phyloP scores from a whole-genome alignment of 495 filamentous ascomycete species.

The Schizothecium vesticola region DNA sequence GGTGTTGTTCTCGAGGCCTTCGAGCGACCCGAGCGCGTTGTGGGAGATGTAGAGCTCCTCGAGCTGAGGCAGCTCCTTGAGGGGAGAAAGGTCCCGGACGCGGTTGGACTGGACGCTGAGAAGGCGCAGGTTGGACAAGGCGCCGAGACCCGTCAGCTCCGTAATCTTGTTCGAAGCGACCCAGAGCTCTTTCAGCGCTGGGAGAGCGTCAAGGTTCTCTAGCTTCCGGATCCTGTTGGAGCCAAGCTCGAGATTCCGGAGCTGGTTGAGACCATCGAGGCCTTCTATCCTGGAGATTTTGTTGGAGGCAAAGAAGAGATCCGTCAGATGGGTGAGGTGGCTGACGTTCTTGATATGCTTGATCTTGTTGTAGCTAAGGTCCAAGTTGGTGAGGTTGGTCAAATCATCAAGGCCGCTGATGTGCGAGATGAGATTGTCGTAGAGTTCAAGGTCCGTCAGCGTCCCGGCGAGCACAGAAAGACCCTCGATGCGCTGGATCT shows the following conservation, averaged over 20 bases:
- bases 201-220: constrained; percentile 74
- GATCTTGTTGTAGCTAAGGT: constrained; percentile 98
- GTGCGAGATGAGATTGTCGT: constrained; percentile 94
- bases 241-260: constrained; percentile 82
- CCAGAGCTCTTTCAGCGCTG: constrained; percentile 80
- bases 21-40: constrained; percentile 77
- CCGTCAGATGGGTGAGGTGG: constrained; percentile 71
- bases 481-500: constrained; percentile 71
- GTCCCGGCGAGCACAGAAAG: constrained; percentile 58
- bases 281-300: constrained; percentile 84
- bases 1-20: constrained; percentile 64
- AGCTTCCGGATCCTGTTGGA: constrained; percentile 91
- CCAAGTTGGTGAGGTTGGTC: constrained; percentile 66
- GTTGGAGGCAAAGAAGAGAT: constrained; percentile 94
- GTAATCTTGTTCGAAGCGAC: constrained; percentile 97
- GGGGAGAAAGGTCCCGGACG: constrained; percentile 70
- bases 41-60: constrained; percentile 98
- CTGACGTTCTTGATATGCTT: constrained; percentile 92
- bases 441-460: constrained; percentile 83
- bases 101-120: constrained; percentile 97
- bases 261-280: constrained; percentile 63
- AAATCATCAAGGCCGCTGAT: constrained; percentile 78
- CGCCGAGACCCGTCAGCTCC: constrained; percentile 66
- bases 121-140: constrained; percentile 73
- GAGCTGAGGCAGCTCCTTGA: constrained; percentile 66